These are phyloP conservation scores for Caloboletus firmus DNA, from an alignment of 1,284 basidiomycete genomes.

Conservation along the genomic window DNA sequence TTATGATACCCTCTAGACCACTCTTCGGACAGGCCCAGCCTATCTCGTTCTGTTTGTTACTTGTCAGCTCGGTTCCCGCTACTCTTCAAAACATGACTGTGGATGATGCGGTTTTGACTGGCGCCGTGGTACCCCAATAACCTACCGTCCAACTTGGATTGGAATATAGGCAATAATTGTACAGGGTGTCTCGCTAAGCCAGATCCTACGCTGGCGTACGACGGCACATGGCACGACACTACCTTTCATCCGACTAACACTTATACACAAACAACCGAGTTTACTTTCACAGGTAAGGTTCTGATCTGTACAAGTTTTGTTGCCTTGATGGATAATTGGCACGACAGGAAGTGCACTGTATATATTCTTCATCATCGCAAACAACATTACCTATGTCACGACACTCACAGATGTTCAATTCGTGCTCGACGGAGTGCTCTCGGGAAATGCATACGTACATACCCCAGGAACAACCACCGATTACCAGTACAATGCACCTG, in stretches of 20 bases:
- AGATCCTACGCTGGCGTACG: constrained; percentile 1
- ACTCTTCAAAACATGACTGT: constrained; percentile 21
- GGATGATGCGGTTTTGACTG: constrained; percentile 15
- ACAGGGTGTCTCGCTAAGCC: neutral
- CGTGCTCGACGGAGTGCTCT: constrained; percentile 1
- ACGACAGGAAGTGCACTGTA: constrained; percentile 20
- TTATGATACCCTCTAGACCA: neutral
- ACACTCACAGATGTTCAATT: constrained; percentile 10
- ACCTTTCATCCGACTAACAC: neutral
- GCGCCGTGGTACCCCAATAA: constrained; percentile 8
- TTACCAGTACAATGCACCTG: constrained; percentile 19
- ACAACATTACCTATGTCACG: neutral
- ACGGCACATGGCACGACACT: constrained; percentile 23
- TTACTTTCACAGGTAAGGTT: constrained; percentile 17
- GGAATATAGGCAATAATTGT: constrained; percentile 5
- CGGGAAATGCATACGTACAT: neutral
- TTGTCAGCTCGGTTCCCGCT: neutral
- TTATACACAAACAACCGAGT: neutral
- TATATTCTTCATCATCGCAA: constrained; percentile 23
- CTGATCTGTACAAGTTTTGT: neutral
- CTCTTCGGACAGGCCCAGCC: neutral
- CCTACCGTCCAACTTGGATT: neutral
- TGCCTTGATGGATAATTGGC: neutral
- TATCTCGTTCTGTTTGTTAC: neutral
- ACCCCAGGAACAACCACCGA: neutral